These are phyloP conservation scores for Lentinula sp. DNA, from an alignment of 768 basidiomycete genomes.

Conservation along the genomic window DNA sequence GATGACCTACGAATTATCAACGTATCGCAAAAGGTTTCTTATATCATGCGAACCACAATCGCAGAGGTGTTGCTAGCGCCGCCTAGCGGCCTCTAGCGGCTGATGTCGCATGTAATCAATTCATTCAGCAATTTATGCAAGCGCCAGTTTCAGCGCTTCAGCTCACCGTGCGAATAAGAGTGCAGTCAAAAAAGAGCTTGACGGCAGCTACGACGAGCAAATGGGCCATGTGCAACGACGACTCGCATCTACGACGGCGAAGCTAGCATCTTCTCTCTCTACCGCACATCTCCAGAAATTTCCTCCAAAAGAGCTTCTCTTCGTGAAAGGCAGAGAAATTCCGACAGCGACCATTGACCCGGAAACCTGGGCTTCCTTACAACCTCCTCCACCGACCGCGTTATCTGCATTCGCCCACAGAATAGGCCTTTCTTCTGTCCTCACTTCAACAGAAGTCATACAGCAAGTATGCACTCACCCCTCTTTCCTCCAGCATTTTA, in stretches of 20 bases:
- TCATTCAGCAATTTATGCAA: too few species aligned
- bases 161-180: too few species aligned
- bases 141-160: too few species aligned
- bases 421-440: constrained; percentile 60
- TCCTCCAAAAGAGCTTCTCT: constrained; percentile 54
- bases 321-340: constrained; percentile 22
- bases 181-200: background rate
- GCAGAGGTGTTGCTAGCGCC: too few species aligned
- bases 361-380: constrained; percentile 63
- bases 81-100: too few species aligned
- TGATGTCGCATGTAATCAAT: too few species aligned
- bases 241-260: constrained; percentile 3
- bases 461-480: constrained; percentile 78
- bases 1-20: too few species aligned
- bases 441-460: constrained; percentile 46
- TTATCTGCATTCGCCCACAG: constrained; percentile 74
- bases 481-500: constrained; percentile 53
- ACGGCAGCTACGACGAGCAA: background rate
- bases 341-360: constrained; percentile 48
- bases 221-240: constrained; percentile 6
- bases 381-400: constrained; percentile 67
- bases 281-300: constrained; percentile 48
- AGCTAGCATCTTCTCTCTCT: constrained; percentile 37
- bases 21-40: too few species aligned
- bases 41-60: too few species aligned